Conservation (phyloP, 176 grass and related monocot species). For the Ensete glaucum region DNA sequence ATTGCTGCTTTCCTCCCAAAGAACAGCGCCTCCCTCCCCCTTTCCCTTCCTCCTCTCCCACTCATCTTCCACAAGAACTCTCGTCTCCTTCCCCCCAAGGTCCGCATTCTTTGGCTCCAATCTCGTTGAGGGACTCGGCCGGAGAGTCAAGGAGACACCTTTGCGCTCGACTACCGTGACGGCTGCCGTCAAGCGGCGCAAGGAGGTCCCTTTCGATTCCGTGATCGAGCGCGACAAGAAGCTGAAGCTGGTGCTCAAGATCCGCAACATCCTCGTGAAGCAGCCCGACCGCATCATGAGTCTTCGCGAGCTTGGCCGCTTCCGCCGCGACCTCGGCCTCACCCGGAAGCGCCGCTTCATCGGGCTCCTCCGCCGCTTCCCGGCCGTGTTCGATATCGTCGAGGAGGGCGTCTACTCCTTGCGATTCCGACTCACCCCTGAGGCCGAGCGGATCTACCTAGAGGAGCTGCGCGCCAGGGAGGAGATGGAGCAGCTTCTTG, state of each 20-base stretch:
- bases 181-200: constrained; percentile 76
- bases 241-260: constrained; percentile 86
- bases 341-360: constrained; percentile 91
- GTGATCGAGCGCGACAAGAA: constrained; percentile 97
- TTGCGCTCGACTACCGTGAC: constrained; percentile 4
- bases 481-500: constrained; percentile 60
- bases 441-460: constrained; percentile 78
- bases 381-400: constrained; percentile 69
- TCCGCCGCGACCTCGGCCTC: constrained; percentile 79
- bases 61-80: not conserved
- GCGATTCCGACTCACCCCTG: constrained; percentile 56
- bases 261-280: constrained; percentile 74
- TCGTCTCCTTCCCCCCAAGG: constrained; percentile 16
- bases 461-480: constrained; percentile 70
- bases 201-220: constrained; percentile 79
- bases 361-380: constrained; percentile 72
- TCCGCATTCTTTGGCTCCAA: constrained; percentile 15
- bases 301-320: constrained; percentile 75
- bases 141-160: not conserved
- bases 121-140: constrained; percentile 8
- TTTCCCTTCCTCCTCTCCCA: constrained; percentile 21
- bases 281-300: constrained; percentile 77
- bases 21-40: constrained; percentile 25
- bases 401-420: constrained; percentile 95
- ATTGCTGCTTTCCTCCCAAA: constrained; percentile 29